Conservation (phyloP, 208 protist genomes). For the Naegleria lovaniensis region DNA sequence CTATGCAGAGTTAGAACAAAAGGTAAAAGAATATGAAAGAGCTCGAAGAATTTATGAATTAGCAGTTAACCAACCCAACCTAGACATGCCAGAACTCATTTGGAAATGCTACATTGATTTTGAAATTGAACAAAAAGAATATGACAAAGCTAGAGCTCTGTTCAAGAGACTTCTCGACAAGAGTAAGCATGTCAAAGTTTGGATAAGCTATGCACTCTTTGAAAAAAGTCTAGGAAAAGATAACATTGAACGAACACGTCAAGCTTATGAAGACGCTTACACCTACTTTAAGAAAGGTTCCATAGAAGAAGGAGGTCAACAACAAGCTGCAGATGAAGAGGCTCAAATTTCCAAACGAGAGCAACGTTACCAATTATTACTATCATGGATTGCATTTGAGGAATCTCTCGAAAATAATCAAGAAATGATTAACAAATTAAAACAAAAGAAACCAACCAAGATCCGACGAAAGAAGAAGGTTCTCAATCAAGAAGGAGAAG, state of each 20-base stretch:
- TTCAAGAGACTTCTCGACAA: constrained; percentile 3
- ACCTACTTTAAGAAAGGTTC: neutral
- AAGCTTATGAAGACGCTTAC: neutral
- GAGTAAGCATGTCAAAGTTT: constrained; percentile 24
- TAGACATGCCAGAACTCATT: constrained; percentile 77
- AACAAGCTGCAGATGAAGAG: neutral
- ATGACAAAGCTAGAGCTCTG: neutral
- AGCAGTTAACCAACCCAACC: constrained; percentile 56
- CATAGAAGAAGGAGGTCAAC: constrained; percentile 1
- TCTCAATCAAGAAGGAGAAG: neutral
- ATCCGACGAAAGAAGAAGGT: neutral
- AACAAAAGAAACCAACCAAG: neutral
- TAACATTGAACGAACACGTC: neutral
- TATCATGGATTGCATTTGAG: neutral
- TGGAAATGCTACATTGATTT: constrained; percentile 76
- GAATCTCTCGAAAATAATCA: neutral
- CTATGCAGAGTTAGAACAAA: constrained; percentile 65
- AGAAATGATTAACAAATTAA: neutral
- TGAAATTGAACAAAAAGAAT: constrained; percentile 29
- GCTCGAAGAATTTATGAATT: constrained; percentile 66
- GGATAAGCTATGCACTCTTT: neutral
- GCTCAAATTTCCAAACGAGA: neutral
- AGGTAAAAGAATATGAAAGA: constrained; percentile 53
- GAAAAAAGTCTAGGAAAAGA: neutral
- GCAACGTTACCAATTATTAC: neutral